Evolutionary conservation across 352 stramenopile species (phyloP).

Genomic region (Globisporangium paroecandrum): DNA sequence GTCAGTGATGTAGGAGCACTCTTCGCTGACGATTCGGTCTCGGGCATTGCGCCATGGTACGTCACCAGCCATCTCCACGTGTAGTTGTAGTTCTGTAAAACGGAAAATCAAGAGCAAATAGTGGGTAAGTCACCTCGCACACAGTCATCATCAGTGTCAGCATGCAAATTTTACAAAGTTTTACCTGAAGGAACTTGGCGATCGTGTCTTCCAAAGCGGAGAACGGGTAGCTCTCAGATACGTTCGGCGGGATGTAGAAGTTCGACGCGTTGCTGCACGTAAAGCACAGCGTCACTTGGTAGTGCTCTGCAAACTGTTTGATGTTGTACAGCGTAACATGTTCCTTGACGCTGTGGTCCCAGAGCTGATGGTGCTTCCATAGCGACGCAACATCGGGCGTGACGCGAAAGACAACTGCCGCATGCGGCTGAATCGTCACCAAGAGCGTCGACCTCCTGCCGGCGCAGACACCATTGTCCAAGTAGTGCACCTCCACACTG

Average conservation of each 20-base stretch:
- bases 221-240: conserved; percentile 80
- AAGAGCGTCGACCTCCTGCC: conserved; percentile 59
- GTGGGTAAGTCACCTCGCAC: neutral
- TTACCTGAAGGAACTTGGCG: conserved; percentile 84
- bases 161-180: neutral
- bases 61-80: conserved; percentile 75
- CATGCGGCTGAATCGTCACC: conserved; percentile 61
- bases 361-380: conserved; percentile 78
- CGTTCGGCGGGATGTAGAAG: conserved; percentile 82
- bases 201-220: conserved; percentile 86
- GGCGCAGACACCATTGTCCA: conserved; percentile 73
- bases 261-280: conserved; percentile 78
- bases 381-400: conserved; percentile 63
- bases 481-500: conserved; percentile 49
- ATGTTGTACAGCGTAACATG: conserved; percentile 89
- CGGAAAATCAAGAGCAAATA: neutral
- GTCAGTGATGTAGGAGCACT: conserved; percentile 20
- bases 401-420: conserved; percentile 61
- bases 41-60: conserved; percentile 45
- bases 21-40: conserved; percentile 22
- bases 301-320: conserved; percentile 87
- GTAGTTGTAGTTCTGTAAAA: conserved; percentile 67
- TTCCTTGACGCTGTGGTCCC: conserved; percentile 86
- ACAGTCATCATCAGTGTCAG: neutral
- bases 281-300: conserved; percentile 85